Evolutionary conservation across 371 early-diverging fungal genomes (phyloP), one percentile per base, ranked within the genome.

Genomic region (Cokeromyces recurvatus): DNA sequence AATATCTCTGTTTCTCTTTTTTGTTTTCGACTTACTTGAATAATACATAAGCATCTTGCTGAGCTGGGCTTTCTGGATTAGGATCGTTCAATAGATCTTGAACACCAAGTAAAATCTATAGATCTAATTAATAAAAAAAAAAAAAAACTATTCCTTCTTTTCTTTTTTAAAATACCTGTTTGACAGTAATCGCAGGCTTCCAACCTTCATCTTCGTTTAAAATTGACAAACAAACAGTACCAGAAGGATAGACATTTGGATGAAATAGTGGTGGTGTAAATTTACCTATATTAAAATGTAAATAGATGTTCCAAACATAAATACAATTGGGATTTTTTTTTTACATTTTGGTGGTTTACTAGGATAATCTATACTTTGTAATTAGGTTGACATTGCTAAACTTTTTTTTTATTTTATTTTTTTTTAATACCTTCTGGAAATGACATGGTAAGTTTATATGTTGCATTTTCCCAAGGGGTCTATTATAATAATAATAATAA

Each of bases 161-260:
- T 6, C 5, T 34, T 9, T 9, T 4, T 34, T 9, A 6, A 34
- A 6, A 34, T 70, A 94, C 94, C 76, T 99, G 97, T 55, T 98
- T 95, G 46, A 99, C 79, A 4, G 98, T 98, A 46, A 99, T 91
- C 9, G 96, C 91, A 10, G 99, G 98, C 63, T 97, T 94, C 97
- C 98, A 97, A 45, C 86, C 96, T 53, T 97, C 87, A 21, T 95
- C 95, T 51, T 92, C 96, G 53, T 95, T 92, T 48, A 99, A 64
- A 55, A 99, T 98, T n/a, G 95, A 95, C 34, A 99, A 73, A 54
- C 99, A 99, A 9, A 99, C 94, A 0, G 97, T 98, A 29, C 99
- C 99, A 12, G 94, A 95, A 11, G 96, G 95, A 66, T 98, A 99
- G 16, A 99, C 90, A 63, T 99, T 99, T 8, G 99, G 99, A 66